These are phyloP conservation scores for Harrya chromipes DNA, from an alignment of 768 basidiomycete species.

Conservation along the genomic window DNA sequence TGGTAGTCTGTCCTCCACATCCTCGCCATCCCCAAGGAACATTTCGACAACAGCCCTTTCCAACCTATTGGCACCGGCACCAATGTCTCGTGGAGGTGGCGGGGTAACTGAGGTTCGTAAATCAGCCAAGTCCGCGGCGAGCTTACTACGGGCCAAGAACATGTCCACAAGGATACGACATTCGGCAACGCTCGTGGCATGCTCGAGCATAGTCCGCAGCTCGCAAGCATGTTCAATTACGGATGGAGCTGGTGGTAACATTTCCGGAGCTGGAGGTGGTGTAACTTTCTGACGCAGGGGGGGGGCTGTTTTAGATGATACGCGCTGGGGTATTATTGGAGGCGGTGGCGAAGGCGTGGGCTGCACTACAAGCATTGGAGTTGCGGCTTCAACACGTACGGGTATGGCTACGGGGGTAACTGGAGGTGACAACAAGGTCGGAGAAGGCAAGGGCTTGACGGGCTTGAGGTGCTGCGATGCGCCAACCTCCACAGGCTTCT, in stretches of 20 bases:
- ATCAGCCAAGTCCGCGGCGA: slow-evolving; percentile 31
- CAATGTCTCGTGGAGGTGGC: slow-evolving; percentile 35
- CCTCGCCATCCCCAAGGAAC: slow-evolving; percentile 30
- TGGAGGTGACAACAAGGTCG: slow-evolving; percentile 4
- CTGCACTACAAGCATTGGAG: neutral
- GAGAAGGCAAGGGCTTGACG: slow-evolving; percentile 1
- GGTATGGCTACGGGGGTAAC: slow-evolving; percentile 1
- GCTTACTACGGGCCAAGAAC: slow-evolving; percentile 65
- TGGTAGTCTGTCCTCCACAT: neutral
- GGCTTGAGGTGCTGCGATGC: slow-evolving; percentile 1
- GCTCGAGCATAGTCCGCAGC: slow-evolving; percentile 62
- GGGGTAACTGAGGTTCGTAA: slow-evolving; percentile 31
- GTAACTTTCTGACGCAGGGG: slow-evolving; percentile 5
- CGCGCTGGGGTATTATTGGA: slow-evolving; percentile 6
- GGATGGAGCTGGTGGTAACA: slow-evolving; percentile 20
- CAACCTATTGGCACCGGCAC: slow-evolving; percentile 22
- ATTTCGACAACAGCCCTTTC: slow-evolving; percentile 54
- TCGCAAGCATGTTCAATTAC: slow-evolving; percentile 53
- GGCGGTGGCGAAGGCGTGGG: slow-evolving; percentile 2
- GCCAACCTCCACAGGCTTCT: slow-evolving; percentile 5
- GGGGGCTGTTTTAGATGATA: slow-evolving; percentile 14
- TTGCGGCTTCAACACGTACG: slow-evolving; percentile 1
- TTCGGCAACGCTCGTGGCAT: slow-evolving; percentile 74
- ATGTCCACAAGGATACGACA: slow-evolving; percentile 84
- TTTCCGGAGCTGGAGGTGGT: slow-evolving; percentile 15